Conservation (phyloP, 2,329 filamentous ascomycete genomes). For the Elsinoe arachidis region DNA sequence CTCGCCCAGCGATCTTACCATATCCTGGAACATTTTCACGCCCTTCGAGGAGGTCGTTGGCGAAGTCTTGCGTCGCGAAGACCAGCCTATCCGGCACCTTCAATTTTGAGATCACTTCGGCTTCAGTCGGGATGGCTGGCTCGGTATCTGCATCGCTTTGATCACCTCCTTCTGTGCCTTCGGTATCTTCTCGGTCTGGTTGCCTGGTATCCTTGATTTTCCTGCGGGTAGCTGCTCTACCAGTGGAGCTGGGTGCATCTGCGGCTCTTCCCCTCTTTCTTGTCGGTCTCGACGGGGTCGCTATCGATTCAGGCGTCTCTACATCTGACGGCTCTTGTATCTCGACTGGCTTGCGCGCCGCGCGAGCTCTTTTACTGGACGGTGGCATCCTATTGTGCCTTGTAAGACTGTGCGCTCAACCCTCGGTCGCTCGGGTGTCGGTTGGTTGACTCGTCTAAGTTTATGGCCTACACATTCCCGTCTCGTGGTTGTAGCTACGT, state of each 20-base stretch:
- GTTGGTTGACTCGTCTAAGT: background rate
- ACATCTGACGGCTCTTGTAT: slow-evolving; percentile 29
- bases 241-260: slow-evolving; percentile 18
- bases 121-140: slow-evolving; percentile 31
- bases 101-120: slow-evolving; percentile 36
- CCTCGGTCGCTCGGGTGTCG: background rate
- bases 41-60: slow-evolving; percentile 42
- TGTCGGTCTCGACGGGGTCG: slow-evolving; percentile 41
- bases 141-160: slow-evolving; percentile 31
- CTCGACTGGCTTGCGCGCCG: slow-evolving; percentile 16
- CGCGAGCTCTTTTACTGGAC: slow-evolving; percentile 15
- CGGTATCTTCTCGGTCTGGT: slow-evolving; percentile 28
- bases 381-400: slow-evolving; percentile 15
- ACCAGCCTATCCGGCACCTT: slow-evolving; percentile 41
- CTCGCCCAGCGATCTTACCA: slow-evolving; percentile 70
- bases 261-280: slow-evolving; percentile 35
- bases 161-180: slow-evolving; percentile 32
- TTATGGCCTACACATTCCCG: background rate
- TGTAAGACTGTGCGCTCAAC: slow-evolving; percentile 1
- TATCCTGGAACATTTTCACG: slow-evolving; percentile 51
- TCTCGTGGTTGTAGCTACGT: no score
- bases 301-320: slow-evolving; percentile 38
- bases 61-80: slow-evolving; percentile 49
- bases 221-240: slow-evolving; percentile 22
- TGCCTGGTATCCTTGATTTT: slow-evolving; percentile 27